Evolutionary conservation across 805 yeast species (phyloP).

Genomic region (Metschnikowia baotianmanensis): DNA sequence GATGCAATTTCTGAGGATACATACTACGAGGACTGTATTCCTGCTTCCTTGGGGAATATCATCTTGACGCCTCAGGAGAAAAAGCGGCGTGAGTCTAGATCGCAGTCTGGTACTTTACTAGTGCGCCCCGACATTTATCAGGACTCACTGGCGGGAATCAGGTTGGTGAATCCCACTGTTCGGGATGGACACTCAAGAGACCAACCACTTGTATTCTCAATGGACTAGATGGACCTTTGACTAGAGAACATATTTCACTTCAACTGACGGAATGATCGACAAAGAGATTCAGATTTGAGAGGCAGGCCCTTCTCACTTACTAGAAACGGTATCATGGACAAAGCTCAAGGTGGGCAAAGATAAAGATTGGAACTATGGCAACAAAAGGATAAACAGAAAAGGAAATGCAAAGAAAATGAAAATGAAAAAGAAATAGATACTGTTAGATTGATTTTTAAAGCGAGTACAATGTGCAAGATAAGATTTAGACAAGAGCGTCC

Average conservation of each 20-base stretch:
- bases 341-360: too few relatives aligned
- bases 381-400: too few relatives aligned
- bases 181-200: background rate
- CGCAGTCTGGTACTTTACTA: conserved; percentile 43
- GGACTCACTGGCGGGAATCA: conserved; percentile 1
- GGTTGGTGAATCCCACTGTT: background rate
- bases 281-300: too few relatives aligned
- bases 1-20: conserved; percentile 24
- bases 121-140: conserved; percentile 17
- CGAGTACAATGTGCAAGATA: too few relatives aligned
- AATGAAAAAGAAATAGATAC: too few relatives aligned
- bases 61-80: conserved; percentile 76
- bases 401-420: too few relatives aligned
- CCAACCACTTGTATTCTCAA: conserved; percentile 1
- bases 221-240: conserved; percentile 6
- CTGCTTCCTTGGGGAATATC: conserved; percentile 74
- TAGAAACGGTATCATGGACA: too few relatives aligned
- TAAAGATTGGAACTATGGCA: too few relatives aligned
- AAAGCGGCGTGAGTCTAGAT: conserved; percentile 62
- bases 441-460: too few relatives aligned
- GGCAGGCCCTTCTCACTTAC: too few relatives aligned
- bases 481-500: too few relatives aligned
- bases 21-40: conserved; percentile 75
- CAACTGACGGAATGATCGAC: too few relatives aligned
- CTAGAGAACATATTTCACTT: background rate